These are phyloP conservation scores for Chlamydomonas reinhardtii DNA, from an alignment of 163 green algal species.

Conservation along the genomic window DNA sequence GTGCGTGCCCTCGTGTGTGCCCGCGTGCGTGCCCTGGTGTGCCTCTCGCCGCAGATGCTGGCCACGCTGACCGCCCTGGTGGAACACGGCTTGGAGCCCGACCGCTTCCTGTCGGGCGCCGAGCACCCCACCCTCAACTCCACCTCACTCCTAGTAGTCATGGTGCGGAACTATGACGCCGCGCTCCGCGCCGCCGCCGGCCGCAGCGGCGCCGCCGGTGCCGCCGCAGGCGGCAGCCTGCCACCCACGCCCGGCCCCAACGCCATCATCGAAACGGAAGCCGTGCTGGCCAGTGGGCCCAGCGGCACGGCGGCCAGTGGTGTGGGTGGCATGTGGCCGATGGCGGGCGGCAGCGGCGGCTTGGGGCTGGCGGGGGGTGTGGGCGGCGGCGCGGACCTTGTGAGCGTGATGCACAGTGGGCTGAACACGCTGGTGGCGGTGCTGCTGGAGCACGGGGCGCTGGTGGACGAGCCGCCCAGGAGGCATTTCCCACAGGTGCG, in stretches of 20 bases:
- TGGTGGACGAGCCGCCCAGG: constrained; percentile 28
- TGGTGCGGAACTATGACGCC: constrained; percentile 10
- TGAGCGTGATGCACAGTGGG: not conserved
- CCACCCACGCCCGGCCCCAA: too few relatives aligned
- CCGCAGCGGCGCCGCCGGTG: too few relatives aligned
- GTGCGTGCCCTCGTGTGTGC: too few relatives aligned
- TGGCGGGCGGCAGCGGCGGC: not conserved
- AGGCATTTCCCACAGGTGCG: not conserved
- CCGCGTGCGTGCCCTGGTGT: too few relatives aligned
- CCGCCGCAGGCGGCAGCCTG: too few relatives aligned
- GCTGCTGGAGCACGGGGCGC: constrained; percentile 27
- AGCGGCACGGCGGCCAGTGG: too few relatives aligned
- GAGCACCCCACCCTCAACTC: constrained; percentile 15
- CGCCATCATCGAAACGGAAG: too few relatives aligned
- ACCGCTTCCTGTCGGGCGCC: constrained; percentile 24
- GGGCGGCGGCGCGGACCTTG: not conserved
- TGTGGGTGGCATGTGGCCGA: too few relatives aligned
- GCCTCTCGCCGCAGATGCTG: not conserved
- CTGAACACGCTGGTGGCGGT: constrained; percentile 10
- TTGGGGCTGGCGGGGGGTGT: not conserved
- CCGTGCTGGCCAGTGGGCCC: too few relatives aligned
- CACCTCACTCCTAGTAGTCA: constrained; percentile 31
- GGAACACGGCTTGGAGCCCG: constrained; percentile 19
- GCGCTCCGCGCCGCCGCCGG: too few relatives aligned
- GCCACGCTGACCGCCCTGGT: constrained; percentile 14